Evolutionary conservation across 352 stramenopile genomes (phyloP).

Genomic region (Detonula confervacea): DNA sequence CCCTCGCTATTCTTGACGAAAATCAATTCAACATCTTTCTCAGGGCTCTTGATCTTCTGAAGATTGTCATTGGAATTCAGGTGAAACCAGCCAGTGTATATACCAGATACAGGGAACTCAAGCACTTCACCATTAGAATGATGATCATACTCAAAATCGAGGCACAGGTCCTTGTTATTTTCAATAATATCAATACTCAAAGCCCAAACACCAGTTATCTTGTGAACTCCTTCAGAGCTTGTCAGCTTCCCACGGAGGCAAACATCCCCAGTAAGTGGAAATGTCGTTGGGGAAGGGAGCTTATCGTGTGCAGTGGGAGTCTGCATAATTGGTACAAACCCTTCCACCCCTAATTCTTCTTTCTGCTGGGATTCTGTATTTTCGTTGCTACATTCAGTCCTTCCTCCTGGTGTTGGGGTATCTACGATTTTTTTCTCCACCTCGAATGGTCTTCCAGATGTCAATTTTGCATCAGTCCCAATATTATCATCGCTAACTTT

Average conservation of each 20-base stretch:
- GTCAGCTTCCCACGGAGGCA: conserved; percentile 72
- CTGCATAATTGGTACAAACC: conserved; percentile 67
- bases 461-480: background rate
- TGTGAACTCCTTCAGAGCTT: conserved; percentile 53
- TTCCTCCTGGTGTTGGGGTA: too few relatives aligned
- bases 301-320: conserved; percentile 15
- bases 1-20: conserved; percentile 78
- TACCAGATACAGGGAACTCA: conserved; percentile 72
- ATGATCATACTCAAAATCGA: conserved; percentile 80
- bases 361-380: background rate
- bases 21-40: conserved; percentile 73
- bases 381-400: too few relatives aligned
- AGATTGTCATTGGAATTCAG: conserved; percentile 54
- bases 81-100: conserved; percentile 81
- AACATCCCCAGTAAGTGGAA: conserved; percentile 56
- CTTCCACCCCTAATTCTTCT: background rate
- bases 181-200: conserved; percentile 68
- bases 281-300: conserved; percentile 58
- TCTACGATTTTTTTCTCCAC: background rate
- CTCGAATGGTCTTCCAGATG: background rate
- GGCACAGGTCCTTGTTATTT: conserved; percentile 56
- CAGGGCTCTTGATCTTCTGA: conserved; percentile 57
- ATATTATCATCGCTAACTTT: too few relatives aligned
- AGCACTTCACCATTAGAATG: conserved; percentile 58
- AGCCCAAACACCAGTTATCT: conserved; percentile 76